Base-by-base conservation (phyloP, 164 flowering plant genomes). In the Macadamia tetraphylla region DNA sequence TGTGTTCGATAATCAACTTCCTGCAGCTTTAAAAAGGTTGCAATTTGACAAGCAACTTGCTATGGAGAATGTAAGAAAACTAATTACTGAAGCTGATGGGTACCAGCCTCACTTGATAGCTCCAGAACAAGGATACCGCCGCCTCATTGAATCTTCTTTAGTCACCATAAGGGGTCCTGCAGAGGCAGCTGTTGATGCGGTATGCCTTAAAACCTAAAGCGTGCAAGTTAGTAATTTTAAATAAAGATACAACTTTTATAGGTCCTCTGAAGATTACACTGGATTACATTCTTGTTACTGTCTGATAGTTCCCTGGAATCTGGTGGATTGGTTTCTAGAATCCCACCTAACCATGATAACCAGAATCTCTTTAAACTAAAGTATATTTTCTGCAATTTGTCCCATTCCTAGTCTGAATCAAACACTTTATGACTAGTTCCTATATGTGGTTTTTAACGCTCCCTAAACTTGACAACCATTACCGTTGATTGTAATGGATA, bases 21-120 rank as follows among this genome's bases (percentile, higher is more conserved):
- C 97, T 58, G 92, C 92, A 66, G 92, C 89, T 61, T 57, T 91
- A 66, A 91, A 86, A 75, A 86, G 91, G 70, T 77, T 91, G 81
- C 97, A 89, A 66, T 86, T 91, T 77, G 94, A 88, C 74, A 89
- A 83, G 59, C 89, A 91, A n/a, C 92, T 91, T 63, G 79, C 97
- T 9, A 77, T 87, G 86, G 94, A 88, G 29, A 88, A 88, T 78
- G 89, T 91, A 13, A 70, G 81, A 63, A 91, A 91, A 72, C 74
- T 91, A 35, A 88, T 90, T 6, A 86, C 90, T 59, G 92, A 90
- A 81, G 96, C 96, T 62, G 96, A 90, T 88, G 96, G 96, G 55
- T 90, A 88, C 81, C 96, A 90, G 67, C 96, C 96, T 13, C 96
- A 90, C 83, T 70, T 89, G 23, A 89, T 89, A 70, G 95, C 95